Evolutionary conservation across 371 early-diverging fungal genomes (phyloP), one percentile per base, ranked within the genome.

Genomic region (Capillidium rhysosporum): DNA sequence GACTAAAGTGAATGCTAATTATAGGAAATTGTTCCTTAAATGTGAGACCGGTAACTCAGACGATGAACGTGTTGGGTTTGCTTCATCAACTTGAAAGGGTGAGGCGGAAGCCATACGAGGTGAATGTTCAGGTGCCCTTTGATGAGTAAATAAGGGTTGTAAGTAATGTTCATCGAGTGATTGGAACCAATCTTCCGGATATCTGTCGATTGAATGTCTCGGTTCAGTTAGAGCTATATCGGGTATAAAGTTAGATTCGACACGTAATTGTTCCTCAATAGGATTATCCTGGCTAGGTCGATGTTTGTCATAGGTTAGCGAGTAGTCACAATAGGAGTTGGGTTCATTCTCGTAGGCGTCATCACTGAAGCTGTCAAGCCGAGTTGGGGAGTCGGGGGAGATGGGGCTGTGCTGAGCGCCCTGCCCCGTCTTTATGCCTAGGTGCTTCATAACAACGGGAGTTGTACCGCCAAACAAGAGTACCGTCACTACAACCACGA

Each of bases 401-500:
- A 34, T 34, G 34, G 34, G 34, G 47, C 68, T 69, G 43, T 71
- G 69, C 0, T 69, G 69, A 47, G 75, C 75, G 5, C 72, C 68
- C 12, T 83, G 82, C n/a, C 86, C 89, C 0, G 84, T 82, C 28
- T 73, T 66, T 56, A 92, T 83, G n/a, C 78, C 75, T 4, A 90
- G 63, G 16, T 75, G 64, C 56, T 80, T 76, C 25, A 92, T 69
- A 64, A 86, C 83, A n/a, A 73, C 71, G 34, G 79, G 76, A 0
- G 89, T 89, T 0, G 84, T 87, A 12, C 92, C 89, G 51, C 95
- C 95, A 65, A 94, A 84, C 21, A 87, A 65, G 14, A 88, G 68
- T 18, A 94, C 84, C n/a, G 86, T 85, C 7, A 91, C 61, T 9
- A 91, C 91, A 1, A 91, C 91, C 1, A 91, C 87, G 1, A 89